Conservation (phyloP, 768 basidiomycete species). For the Gloeopeniophorella convolvens region DNA sequence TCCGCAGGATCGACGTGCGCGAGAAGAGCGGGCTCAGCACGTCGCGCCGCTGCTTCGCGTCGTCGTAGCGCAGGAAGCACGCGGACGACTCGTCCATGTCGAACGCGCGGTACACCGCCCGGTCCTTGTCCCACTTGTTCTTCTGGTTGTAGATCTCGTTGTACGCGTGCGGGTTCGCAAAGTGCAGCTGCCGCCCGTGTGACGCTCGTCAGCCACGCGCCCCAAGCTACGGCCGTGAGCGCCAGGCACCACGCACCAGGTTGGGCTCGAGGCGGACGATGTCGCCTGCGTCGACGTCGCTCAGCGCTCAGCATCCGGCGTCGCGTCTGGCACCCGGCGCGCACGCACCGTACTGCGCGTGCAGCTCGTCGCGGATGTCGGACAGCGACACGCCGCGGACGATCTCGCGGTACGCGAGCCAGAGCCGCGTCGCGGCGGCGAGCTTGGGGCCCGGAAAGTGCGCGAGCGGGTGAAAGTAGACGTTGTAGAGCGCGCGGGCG, state of each 20-base stretch:
- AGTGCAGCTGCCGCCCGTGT: slow-evolving; percentile 39
- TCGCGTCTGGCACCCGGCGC: too few species aligned
- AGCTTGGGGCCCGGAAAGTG: slow-evolving; percentile 22
- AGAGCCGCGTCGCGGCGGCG: slow-evolving; percentile 18
- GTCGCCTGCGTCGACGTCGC: slow-evolving; percentile 24
- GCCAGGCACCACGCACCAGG: slow-evolving; percentile 33
- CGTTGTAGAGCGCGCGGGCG: slow-evolving; percentile 4
- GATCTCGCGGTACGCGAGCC: slow-evolving; percentile 19
- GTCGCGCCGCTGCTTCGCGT: slow-evolving; percentile 31
- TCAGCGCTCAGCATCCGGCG: too few species aligned
- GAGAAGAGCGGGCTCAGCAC: slow-evolving; percentile 37
- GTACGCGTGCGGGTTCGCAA: slow-evolving; percentile 35
- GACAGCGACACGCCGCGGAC: slow-evolving; percentile 19
- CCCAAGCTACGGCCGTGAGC: too few species aligned
- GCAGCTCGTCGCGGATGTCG: slow-evolving; percentile 32
- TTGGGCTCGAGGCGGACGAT: slow-evolving; percentile 36
- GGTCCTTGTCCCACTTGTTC: slow-evolving; percentile 31
- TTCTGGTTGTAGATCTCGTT: slow-evolving; percentile 34
- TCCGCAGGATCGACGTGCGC: slow-evolving; percentile 33
- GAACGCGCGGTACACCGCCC: slow-evolving; percentile 33
- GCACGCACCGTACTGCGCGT: slow-evolving; percentile 33
- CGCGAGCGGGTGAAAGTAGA: slow-evolving; percentile 19
- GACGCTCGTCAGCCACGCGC: too few species aligned
- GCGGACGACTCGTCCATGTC: slow-evolving; percentile 34
- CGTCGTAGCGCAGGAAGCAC: slow-evolving; percentile 30